Base-by-base conservation (phyloP, 257 asterid species). In the Mentha longifolia region DNA sequence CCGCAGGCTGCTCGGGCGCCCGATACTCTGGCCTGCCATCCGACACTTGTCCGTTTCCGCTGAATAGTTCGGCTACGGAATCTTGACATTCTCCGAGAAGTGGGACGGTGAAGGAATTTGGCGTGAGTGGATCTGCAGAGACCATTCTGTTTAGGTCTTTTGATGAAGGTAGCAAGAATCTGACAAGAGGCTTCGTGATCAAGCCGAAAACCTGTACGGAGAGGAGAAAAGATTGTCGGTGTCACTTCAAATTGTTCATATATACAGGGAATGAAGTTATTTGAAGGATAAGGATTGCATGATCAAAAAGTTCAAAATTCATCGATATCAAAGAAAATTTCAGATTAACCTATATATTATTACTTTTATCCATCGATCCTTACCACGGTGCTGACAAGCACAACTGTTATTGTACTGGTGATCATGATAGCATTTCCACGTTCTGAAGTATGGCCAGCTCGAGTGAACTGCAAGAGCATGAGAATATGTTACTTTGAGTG, bases 331-430 rank as follows among this genome's bases (percentile, higher is more conserved):
- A 25, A 25, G 28, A 25, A 25, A 25, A 25, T 25, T 1, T 1
- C 28, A 25, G 28, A 25, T 25, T 3, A 33, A 33, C 37, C 5
- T 33, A 33, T 33, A n/a, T n/a, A 33, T 33, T 33, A 33, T 6
- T 33, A 3, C n/a, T n/a, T n/a, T 33, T 33, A 33, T 33, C 37
- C 0, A 33, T 33, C 7, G 37, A 33, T 33, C 62, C 91, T 79
- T 87, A 92, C 98, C 97, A 88, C 85, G 58, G 97, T 95, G 91
- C 97, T 95, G 86, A 92, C 83, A 70, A 95, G 99, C 81, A 95
- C 99, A 70, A 95, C 95, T 19, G 95, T 89, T 70, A 95, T 95
- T 10, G 99, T 95, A 76, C 99, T 95, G 68, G 99, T 95, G 78
- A 95, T 92, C 97, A 95, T 73, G 72, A 92, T 77, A 42, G 99